Conservation (phyloP, 2,329 filamentous ascomycete species). For the Apiospora sp. region DNA sequence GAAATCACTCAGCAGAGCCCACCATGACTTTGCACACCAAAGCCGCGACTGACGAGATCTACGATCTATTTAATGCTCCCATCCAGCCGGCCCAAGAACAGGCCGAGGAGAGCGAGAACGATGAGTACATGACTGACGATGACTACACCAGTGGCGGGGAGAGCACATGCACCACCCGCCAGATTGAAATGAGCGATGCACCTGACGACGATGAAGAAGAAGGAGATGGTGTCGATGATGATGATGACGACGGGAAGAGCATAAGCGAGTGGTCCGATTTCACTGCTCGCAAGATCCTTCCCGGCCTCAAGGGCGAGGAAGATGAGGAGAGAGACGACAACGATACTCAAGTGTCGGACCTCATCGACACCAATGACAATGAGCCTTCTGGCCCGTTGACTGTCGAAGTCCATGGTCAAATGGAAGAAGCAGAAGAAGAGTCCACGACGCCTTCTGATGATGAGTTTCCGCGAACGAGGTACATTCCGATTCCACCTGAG, state of each 20-base stretch:
- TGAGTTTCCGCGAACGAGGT: conserved; percentile 65
- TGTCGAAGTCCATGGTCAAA: conserved; percentile 35
- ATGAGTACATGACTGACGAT: conserved; percentile 70
- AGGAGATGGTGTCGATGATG: conserved; percentile 41
- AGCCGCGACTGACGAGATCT: conserved; percentile 96
- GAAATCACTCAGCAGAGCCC: conserved; percentile 73
- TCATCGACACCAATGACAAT: conserved; percentile 48
- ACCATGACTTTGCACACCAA: conserved; percentile 98
- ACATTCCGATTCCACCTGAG: conserved; percentile 82
- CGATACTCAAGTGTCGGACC: conserved; percentile 49
- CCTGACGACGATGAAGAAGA: conserved; percentile 34
- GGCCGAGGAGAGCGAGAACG: conserved; percentile 59
- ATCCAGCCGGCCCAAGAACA: conserved; percentile 54
- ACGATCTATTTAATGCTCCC: conserved; percentile 94
- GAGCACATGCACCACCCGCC: conserved; percentile 79
- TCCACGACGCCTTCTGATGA: conserved; percentile 41
- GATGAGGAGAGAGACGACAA: conserved; percentile 45
- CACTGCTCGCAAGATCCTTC: conserved; percentile 75
- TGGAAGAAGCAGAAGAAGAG: conserved; percentile 46
- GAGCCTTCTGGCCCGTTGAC: conserved; percentile 38
- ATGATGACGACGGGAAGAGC: conserved; percentile 66
- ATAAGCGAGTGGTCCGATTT: conserved; percentile 91
- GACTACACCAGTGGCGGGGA: conserved; percentile 88
- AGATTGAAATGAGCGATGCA: conserved; percentile 59
- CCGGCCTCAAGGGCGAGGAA: conserved; percentile 49